Evolutionary conservation across 2,329 filamentous ascomycete species (phyloP).

Genomic region (Nemania sp.): DNA sequence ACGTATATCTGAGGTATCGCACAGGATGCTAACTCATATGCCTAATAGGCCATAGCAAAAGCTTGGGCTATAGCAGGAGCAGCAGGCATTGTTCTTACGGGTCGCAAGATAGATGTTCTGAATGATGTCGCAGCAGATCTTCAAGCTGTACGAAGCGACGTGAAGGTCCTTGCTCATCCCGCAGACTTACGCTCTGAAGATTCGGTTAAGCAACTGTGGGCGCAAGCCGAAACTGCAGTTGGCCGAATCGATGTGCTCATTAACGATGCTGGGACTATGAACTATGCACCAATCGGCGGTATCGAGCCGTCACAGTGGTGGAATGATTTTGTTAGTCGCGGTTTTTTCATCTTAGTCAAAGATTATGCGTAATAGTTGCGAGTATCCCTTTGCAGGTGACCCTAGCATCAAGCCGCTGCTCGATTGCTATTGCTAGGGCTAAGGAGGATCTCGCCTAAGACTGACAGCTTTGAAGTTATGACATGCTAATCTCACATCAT

Average conservation of each 20-base stretch:
- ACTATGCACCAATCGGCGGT: conserved; percentile 13
- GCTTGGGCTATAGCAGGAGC: conserved; percentile 29
- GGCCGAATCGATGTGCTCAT: conserved; percentile 27
- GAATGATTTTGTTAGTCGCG: conserved; percentile 19
- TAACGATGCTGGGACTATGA: conserved; percentile 25
- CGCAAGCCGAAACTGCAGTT: conserved; percentile 16
- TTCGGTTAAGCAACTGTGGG: conserved; percentile 27
- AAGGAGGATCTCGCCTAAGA: too few relatives aligned
- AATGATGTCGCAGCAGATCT: conserved; percentile 22
- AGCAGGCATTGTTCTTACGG: conserved; percentile 28
- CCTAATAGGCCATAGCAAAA: conserved; percentile 31
- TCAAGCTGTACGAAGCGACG: conserved; percentile 18
- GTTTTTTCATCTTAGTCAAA: too few relatives aligned
- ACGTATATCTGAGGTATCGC: too few relatives aligned
- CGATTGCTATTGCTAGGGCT: too few relatives aligned
- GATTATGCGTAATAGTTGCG: too few relatives aligned
- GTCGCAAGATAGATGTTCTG: conserved; percentile 28
- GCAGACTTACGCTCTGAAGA: conserved; percentile 27
- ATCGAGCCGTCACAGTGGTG: conserved; percentile 20
- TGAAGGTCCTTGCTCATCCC: conserved; percentile 22
- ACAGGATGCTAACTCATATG: too few relatives aligned
- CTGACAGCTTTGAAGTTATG: too few relatives aligned
- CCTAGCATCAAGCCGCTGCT: too few relatives aligned
- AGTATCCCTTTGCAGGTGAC: too few relatives aligned
- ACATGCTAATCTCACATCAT: too few relatives aligned